These are phyloP conservation scores for Botrytis porri DNA, from an alignment of 2,329 filamentous ascomycete species.

Conservation along the genomic window DNA sequence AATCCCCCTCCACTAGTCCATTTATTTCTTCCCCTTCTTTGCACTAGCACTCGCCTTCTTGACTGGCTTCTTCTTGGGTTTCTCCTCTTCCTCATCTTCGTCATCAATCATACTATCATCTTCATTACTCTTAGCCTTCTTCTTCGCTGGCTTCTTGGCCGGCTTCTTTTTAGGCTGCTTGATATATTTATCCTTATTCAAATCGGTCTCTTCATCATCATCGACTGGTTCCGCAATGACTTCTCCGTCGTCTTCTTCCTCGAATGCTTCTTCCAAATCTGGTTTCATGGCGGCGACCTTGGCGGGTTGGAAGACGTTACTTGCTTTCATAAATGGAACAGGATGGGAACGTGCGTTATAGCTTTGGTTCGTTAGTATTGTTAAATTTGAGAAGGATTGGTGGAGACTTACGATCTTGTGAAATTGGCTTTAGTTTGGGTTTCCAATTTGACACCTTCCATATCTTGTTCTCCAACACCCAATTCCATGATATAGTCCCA, in stretches of 20 bases:
- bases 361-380: slow-evolving; percentile 42
- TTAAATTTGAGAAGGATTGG: neutral
- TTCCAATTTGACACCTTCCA: slow-evolving; percentile 74
- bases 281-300: slow-evolving; percentile 72
- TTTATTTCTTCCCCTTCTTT: slow-evolving; percentile 33
- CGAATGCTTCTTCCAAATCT: slow-evolving; percentile 93
- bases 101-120: slow-evolving; percentile 31
- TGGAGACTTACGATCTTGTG: slow-evolving; percentile 70
- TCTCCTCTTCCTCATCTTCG: slow-evolving; percentile 25
- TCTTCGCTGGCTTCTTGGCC: slow-evolving; percentile 47
- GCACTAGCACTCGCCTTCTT: slow-evolving; percentile 21
- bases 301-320: slow-evolving; percentile 68
- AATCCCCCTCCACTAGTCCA: neutral
- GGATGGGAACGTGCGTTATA: slow-evolving; percentile 87
- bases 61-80: slow-evolving; percentile 32
- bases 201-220: slow-evolving; percentile 70
- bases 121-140: slow-evolving; percentile 28
- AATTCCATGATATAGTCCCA: slow-evolving; percentile 91
- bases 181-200: slow-evolving; percentile 95
- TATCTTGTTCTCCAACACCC: slow-evolving; percentile 79
- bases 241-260: slow-evolving; percentile 80
- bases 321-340: slow-evolving; percentile 94
- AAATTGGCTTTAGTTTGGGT: slow-evolving; percentile 84
- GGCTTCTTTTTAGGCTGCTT: slow-evolving; percentile 78
- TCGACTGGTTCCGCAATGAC: slow-evolving; percentile 55